Percentiles rank a stretch among this genome's conserved stretches.
Evolutionary conservation across 2,329 filamentous ascomycete species (phyloP).

Genomic region (Hymenoscyphus repandus): DNA sequence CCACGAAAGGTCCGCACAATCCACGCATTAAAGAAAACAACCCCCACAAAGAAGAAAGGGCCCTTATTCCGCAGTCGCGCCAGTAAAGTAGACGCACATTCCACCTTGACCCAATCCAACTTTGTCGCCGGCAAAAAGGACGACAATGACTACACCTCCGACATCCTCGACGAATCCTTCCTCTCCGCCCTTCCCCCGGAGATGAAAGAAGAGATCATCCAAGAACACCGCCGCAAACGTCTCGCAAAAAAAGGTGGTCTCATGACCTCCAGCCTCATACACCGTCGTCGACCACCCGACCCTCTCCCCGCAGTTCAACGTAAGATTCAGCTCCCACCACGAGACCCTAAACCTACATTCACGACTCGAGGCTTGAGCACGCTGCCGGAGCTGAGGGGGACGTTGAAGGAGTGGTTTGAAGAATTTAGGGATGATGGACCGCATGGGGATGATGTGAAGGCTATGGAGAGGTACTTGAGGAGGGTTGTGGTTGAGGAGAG

Average conservation of each 20-base stretch:
- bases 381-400: slow-evolving; percentile 63
- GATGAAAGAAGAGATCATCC: slow-evolving; percentile 70
- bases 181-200: slow-evolving; percentile 80
- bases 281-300: slow-evolving; percentile 19
- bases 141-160: slow-evolving; percentile 14
- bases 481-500: slow-evolving; percentile 70
- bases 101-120: slow-evolving; percentile 67
- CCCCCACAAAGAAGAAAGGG: slow-evolving; percentile 62
- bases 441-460: slow-evolving; percentile 69
- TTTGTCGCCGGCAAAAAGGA: slow-evolving; percentile 47
- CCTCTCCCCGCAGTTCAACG: slow-evolving; percentile 21
- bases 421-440: slow-evolving; percentile 71
- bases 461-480: slow-evolving; percentile 67
- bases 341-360: slow-evolving; percentile 52
- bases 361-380: slow-evolving; percentile 51
- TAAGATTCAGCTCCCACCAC: slow-evolving; percentile 42
- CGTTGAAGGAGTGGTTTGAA: slow-evolving; percentile 69
- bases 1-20: slow-evolving; percentile 52
- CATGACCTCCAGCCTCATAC: slow-evolving; percentile 33
- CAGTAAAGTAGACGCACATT: slow-evolving; percentile 44
- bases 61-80: slow-evolving; percentile 32
- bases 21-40: slow-evolving; percentile 29
- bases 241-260: slow-evolving; percentile 52
- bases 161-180: slow-evolving; percentile 50
- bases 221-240: slow-evolving; percentile 61